Base-by-base conservation (phyloP, 2,329 filamentous ascomycete genomes). In the Aureobasidium pullulans region DNA sequence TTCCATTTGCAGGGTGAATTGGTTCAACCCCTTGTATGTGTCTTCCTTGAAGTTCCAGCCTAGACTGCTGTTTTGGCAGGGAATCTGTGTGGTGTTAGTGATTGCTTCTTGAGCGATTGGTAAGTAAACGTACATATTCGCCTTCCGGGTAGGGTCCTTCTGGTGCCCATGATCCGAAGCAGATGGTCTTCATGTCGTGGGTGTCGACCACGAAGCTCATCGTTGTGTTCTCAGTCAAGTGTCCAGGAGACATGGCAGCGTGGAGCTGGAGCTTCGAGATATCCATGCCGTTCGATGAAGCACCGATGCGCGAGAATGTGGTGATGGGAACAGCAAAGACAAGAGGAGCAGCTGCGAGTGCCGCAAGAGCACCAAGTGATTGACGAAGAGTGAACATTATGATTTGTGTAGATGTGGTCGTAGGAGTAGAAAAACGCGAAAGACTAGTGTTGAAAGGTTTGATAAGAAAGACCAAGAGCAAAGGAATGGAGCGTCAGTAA, bases 1-100 rank as follows among this genome's bases (percentile, higher is more conserved):
- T 19, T 61, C 43, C 16, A 63, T 15, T 10, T 63, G 44, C 16
- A 63, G 34, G 9, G 28, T 40, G 40, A 63, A 63, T 9, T 34
- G 28, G n/a, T 43, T 28, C 32, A 61, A 31, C 40, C 37, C 31
- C 15, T 44, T 57, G 54, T 34, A 61, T 4, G 52, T 60, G 32
- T 48, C 31, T 34, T 60, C 52, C 15, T 48, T 43, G 40, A 63
- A 60, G 44, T 60, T 61, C 59, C 60, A 63, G 39, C 48, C 56
- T n/a, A 59, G 40, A 23, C 37, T 50, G 36, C 40, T 36, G 60
- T 60, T 61, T 28, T 10, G 11, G 49, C 62, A 63, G 32, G 36
- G 31, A 5, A 36, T 47, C 62, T 60, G 36, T 19, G 31, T 23
- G n/a, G 5, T 10, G 16, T 60, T 46, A 61, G 52, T n/a, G 31